Base-by-base conservation (phyloP, 2,329 filamentous ascomycete species). In the Coniochaeta pulveracea region DNA sequence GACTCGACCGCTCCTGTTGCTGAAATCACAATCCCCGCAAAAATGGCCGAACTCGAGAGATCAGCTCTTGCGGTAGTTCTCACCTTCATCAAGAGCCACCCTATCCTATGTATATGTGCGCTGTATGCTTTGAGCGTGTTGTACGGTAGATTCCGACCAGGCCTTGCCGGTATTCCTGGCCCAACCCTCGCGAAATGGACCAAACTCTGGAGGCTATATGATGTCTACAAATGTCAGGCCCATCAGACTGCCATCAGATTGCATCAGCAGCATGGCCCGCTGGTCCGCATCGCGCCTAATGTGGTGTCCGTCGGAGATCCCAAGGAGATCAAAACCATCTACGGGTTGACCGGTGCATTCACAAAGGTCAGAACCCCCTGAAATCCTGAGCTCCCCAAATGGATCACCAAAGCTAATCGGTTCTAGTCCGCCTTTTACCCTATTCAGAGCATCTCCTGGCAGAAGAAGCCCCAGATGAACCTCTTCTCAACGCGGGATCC, bases 391-490 rank as follows among this genome's bases (percentile, higher is more conserved):
- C 28, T 8, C 14, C 10, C 4, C 5, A 10, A 6, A 22, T 14
- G 9, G 12, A 4, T 18, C 6, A 21, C 17, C 6, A 32, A 7
- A 15, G 12, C 29, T 32, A n/a, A 32, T 7, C 24, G 15, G 19
- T 24, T 10, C 17, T 15, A 32, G 29, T 32, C 29, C 8, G 29
- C 29, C 9, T 32, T 32, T 15, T 32, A 32, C 29, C 29, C 29
- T 12, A 32, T 32, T n/a, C 29, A 32, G 19, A 32, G 29, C 21
- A 32, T 32, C 17, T 32, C 29, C 19, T 32, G 29, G 29, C 19
- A 32, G 10, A 32, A 32, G 19, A 32, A 32, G 29, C 29, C 29
- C 19, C 29, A 32, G 29, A 32, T 24, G 29, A 32, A 32, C 29
- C 29, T 32, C 8, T 32, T 32, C 29, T 32, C 29, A 14, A 32